phyloP scores from a whole-genome alignment of 208 protist genomes.

The Leishmania tropica region DNA sequence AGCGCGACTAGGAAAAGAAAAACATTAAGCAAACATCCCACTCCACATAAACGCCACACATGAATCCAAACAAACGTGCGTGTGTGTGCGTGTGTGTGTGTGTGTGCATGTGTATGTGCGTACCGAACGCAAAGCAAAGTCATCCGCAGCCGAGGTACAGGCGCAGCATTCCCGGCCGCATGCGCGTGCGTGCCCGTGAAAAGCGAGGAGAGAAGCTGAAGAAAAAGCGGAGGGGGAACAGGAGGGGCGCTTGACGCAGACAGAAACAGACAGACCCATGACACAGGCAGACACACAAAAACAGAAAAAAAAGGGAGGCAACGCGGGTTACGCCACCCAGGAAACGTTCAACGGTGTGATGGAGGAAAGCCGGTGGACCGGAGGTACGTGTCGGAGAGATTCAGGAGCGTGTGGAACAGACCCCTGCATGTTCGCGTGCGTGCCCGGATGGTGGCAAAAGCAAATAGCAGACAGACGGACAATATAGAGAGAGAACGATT shows the following conservation, averaged over 20 bases:
- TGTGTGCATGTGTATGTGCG: not conserved
- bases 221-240: not conserved
- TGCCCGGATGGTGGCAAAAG: not conserved
- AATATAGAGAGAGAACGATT: not conserved
- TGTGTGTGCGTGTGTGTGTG: not conserved
- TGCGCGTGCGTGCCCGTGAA: not conserved
- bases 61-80: not conserved
- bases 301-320: not conserved
- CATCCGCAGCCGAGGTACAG: not conserved
- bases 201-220: not conserved
- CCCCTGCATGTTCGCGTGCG: not conserved
- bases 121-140: not conserved
- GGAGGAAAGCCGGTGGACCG: not conserved
- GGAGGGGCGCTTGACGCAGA: not conserved
- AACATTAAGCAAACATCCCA: not conserved
- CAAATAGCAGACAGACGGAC: not conserved
- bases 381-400: not conserved
- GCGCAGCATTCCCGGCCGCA: not conserved
- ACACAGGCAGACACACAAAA: not conserved
- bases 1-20: not conserved
- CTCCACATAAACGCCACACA: not conserved
- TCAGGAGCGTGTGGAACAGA: not conserved
- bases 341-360: not conserved
- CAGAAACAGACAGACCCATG: not conserved
- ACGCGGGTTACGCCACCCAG: not conserved